Evolutionary conservation across 1,284 basidiomycete genomes (phyloP), one percentile per base, ranked within the genome.

Genomic region (Puccinia horiana): DNA sequence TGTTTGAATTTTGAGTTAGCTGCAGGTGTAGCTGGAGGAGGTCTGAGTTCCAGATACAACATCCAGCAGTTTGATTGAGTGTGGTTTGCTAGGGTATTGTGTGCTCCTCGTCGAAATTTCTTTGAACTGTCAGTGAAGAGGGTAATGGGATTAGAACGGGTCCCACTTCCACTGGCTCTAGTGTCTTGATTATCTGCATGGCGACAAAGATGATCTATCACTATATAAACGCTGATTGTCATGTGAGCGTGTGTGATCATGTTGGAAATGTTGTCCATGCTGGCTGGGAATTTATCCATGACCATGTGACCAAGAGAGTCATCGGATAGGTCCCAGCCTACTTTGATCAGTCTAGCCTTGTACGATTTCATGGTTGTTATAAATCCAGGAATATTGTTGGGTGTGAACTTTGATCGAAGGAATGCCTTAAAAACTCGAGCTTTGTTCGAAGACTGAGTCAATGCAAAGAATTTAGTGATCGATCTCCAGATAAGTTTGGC

Each of bases 51-150:
- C 6, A 52, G 73, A 23, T 75, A 32, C 3, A 75, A 23, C 16
- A 52, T 14, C 47, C 47, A 75, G 35, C 73, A 75, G 16, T 54
- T 56, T 5, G 16, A 6, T 32, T 52, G 52, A 3, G 73, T 8
- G 37, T 75, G 73, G 35, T n/a, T 23, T 6, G 73, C 49, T 6
- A 49, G 42, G 9, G 52, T 26, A 49, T 75, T 75, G 40, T 75
- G 73, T 12, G 29, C 23, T 8, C 26, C 52, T 12, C 37, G 6
- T 23, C 18, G 58, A n/a, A 49, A 75, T 67, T 40, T 37, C 29
- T 67, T 67, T 4, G 3, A 32, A 29, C 5, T 6, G 35, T 67
- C 35, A 11, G 63, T 26, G 35, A 26, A 67, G 26, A 58, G 56
- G 16, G 56, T 32, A 5, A 58, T 58, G 23, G 56, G 56, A 58